phyloP scores from a whole-genome alignment of 2,329 filamentous ascomycete species.

The Neurospora sp. region DNA sequence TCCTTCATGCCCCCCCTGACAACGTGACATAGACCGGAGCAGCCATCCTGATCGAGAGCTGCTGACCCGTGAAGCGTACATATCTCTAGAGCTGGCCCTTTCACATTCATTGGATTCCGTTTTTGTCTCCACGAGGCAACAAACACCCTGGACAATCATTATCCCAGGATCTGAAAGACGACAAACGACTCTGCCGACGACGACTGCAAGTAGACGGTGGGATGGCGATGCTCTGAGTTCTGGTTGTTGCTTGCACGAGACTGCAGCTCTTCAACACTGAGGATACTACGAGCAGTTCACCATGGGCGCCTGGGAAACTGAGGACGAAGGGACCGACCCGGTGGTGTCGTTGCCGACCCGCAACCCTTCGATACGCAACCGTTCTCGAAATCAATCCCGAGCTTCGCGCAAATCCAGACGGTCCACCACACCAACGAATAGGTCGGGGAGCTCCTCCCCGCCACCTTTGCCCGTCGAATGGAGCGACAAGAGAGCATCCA shows the following conservation, averaged over 20 bases:
- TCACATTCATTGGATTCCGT: not conserved
- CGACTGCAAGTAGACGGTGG: not conserved
- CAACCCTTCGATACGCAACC: constrained; percentile 57
- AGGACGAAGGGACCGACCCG: constrained; percentile 49
- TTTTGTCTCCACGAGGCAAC: not conserved
- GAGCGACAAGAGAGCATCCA: constrained; percentile 39
- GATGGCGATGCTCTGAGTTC: not conserved
- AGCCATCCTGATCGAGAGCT: not conserved
- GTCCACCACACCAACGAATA: constrained; percentile 53
- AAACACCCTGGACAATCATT: not conserved
- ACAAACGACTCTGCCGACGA: not conserved
- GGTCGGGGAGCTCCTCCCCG: constrained; percentile 49
- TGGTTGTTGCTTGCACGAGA: not conserved
- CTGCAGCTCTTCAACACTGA: not conserved
- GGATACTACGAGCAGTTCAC: constrained; percentile 11
- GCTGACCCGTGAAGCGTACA: not conserved
- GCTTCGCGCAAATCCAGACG: constrained; percentile 51
- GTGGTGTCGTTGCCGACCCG: constrained; percentile 52
- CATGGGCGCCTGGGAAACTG: constrained; percentile 52
- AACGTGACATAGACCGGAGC: not conserved
- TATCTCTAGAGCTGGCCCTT: not conserved
- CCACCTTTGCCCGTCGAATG: constrained; percentile 35
- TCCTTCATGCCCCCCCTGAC: not conserved
- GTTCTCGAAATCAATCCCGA: constrained; percentile 65
- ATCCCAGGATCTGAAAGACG: not conserved